phyloP scores from a whole-genome alignment of 768 basidiomycete genomes.

The Collybia nuda region DNA sequence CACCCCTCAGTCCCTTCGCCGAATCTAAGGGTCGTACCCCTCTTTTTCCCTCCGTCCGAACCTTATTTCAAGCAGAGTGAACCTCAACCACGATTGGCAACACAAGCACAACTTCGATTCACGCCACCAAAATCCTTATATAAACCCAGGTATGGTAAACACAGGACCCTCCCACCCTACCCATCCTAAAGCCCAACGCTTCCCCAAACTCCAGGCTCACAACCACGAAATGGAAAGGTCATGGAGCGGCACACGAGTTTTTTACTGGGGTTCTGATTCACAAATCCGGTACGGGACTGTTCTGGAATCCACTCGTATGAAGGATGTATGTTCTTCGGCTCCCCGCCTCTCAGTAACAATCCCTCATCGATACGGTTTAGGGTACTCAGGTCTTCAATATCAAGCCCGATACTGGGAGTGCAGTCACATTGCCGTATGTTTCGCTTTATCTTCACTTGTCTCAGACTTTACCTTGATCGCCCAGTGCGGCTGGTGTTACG shows the following conservation, averaged over 20 bases:
- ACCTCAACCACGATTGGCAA: too few relatives aligned
- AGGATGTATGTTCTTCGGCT: constrained; percentile 12
- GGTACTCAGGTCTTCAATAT: constrained; percentile 20
- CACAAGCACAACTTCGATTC: too few relatives aligned
- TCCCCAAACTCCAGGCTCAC: background rate
- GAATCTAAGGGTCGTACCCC: too few relatives aligned
- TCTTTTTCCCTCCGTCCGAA: too few relatives aligned
- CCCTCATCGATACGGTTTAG: constrained; percentile 6
- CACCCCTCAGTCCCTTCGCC: too few relatives aligned
- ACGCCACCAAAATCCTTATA: too few relatives aligned
- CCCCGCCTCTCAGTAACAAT: background rate
- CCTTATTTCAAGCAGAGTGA: too few relatives aligned
- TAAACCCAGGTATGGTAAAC: too few relatives aligned
- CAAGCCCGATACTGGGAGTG: constrained; percentile 16
- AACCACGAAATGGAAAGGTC: constrained; percentile 5
- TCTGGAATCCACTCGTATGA: constrained; percentile 9
- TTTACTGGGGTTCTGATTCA: constrained; percentile 21
- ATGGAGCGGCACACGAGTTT: constrained; percentile 20
- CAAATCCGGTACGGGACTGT: constrained; percentile 23
- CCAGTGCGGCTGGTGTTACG: constrained; percentile 22
- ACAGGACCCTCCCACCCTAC: too few relatives aligned
- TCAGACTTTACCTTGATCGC: background rate
- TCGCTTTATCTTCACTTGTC: background rate
- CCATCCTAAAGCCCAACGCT: too few relatives aligned
- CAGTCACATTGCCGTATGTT: constrained; percentile 22